Evolutionary conservation across 768 basidiomycete genomes (phyloP), one percentile per base, ranked within the genome.

Genomic region (Naganishia friedmannii): DNA sequence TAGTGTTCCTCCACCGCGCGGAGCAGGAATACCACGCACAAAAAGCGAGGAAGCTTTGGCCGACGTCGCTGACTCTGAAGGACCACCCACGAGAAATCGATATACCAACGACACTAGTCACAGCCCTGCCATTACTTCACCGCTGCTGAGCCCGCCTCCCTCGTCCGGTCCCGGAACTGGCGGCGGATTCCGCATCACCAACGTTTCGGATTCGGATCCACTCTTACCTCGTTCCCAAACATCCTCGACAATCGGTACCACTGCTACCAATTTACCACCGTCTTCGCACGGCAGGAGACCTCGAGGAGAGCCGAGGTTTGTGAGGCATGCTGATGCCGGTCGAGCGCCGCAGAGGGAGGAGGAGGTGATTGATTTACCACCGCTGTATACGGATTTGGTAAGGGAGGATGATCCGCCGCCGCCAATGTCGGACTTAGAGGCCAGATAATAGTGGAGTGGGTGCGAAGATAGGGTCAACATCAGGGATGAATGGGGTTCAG

Each of bases 351-450:
- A 57, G 26, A 56, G 58, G 57, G 71, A 72, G 60, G 66, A 68
- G 57, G 71, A 72, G 67, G 71, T 72, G 28, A 72, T 72, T 46
- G 71, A 72, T 68, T 28, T 72, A 31, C 71, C 71, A 39, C 71
- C 71, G 9, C n/a, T 72, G 54, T 72, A 72, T 32, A 72, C 71
- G 37, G 71, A 72, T 53, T 37, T 72, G 5, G 67, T 68, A 53
- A 67, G 53, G 57, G 28, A 21, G 23, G 53, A 39, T 46, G 66
- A 37, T 39, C 23, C 37, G 46, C 39, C n/a, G 34, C 48, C 48
- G 48, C 23, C 48, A 21, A 1, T 51, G n/a, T 23, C 28, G 19
- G 63, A 23, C 32, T 13, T 39, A 7, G 45, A 37, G 1, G 29
- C 21, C 9, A 37, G 31, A 56, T 32, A 29, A 29, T n/a, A 6